Conservation (phyloP, 202 grass and related monocot genomes). For the Setaria viridis region DNA sequence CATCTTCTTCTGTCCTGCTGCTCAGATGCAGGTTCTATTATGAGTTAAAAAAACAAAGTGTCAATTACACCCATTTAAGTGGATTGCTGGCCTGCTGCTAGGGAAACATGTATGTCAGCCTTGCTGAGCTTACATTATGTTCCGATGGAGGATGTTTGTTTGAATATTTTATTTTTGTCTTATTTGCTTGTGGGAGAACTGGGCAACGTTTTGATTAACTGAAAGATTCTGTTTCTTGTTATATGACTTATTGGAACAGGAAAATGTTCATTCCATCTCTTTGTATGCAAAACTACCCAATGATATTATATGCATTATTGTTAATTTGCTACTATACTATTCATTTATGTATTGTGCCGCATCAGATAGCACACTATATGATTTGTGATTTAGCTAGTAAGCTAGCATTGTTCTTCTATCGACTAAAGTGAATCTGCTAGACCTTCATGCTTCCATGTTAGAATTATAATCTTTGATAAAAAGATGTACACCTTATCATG, state of each 20-base stretch:
- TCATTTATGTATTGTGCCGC: background rate
- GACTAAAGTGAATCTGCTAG: background rate
- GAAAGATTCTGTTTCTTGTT: slow-evolving; percentile 5
- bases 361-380: slow-evolving; percentile 7
- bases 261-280: background rate
- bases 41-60: too few species aligned
- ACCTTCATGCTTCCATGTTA: background rate
- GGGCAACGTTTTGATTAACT: background rate
- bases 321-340: background rate
- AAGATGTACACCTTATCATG: background rate
- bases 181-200: background rate
- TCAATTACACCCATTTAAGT: slow-evolving; percentile 21
- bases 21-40: too few species aligned
- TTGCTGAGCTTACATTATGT: slow-evolving; percentile 5
- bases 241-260: background rate
- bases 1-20: background rate
- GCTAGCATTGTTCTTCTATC: background rate
- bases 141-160: background rate
- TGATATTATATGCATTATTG: background rate
- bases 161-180: background rate
- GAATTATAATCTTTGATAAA: background rate
- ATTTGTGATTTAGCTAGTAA: background rate
- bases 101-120: background rate
- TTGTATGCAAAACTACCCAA: slow-evolving; percentile 21
- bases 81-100: slow-evolving; percentile 32